Conservation (phyloP, 2,329 filamentous ascomycete genomes). For the Calcarisporium arbuscula region DNA sequence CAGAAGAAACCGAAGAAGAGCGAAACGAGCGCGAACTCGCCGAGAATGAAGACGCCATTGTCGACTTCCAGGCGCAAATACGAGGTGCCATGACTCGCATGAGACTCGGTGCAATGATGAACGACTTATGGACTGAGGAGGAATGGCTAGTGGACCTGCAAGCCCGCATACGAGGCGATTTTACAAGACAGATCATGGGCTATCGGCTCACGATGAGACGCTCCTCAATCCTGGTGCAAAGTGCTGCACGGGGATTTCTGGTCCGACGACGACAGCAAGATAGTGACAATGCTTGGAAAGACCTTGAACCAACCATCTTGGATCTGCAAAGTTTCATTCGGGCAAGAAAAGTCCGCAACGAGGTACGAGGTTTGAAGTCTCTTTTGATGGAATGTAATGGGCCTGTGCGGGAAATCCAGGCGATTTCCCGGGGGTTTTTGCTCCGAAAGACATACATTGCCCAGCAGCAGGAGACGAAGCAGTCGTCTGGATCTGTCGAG, state of each 20-base stretch:
- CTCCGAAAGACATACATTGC: constrained; percentile 50
- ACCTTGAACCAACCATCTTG: constrained; percentile 64
- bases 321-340: constrained; percentile 77
- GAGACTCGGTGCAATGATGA: constrained; percentile 75
- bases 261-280: constrained; percentile 57
- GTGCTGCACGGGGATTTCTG: constrained; percentile 68
- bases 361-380: constrained; percentile 49
- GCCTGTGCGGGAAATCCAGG: constrained; percentile 60
- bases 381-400: constrained; percentile 57
- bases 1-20: constrained; percentile 85
- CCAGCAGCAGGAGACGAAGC: constrained; percentile 50
- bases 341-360: constrained; percentile 56
- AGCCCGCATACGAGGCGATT: constrained; percentile 80
- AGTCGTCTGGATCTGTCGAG: constrained; percentile 45
- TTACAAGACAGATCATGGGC: constrained; percentile 71
- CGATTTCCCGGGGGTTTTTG: constrained; percentile 61
- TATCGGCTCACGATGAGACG: constrained; percentile 78
- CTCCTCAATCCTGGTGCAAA: constrained; percentile 77
- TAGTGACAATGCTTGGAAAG: constrained; percentile 62
- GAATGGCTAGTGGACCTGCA: constrained; percentile 74
- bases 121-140: constrained; percentile 82
- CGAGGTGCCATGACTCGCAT: constrained; percentile 75
- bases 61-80: constrained; percentile 81
- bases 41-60: constrained; percentile 65
- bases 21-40: constrained; percentile 73